phyloP scores from a whole-genome alignment of 1,139 yeast species.

The Nadsonia commutata region DNA sequence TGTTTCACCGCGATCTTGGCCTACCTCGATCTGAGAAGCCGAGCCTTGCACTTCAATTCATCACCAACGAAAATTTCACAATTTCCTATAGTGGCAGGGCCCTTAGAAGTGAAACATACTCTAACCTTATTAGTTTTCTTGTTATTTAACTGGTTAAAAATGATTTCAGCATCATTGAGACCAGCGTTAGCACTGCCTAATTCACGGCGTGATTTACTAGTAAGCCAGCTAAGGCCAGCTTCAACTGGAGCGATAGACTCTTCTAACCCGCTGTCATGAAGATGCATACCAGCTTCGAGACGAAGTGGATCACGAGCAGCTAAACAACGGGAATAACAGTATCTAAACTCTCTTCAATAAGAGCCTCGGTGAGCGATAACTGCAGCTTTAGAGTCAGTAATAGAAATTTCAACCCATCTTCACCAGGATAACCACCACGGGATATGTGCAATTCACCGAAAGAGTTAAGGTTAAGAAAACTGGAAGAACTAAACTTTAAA shows the following conservation, averaged over 20 bases:
- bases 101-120: slow-evolving; percentile 60
- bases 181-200: slow-evolving; percentile 24
- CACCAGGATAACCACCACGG: slow-evolving; percentile 96
- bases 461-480: slow-evolving; percentile 35
- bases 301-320: slow-evolving; percentile 95
- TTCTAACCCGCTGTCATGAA: slow-evolving; percentile 81
- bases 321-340: slow-evolving; percentile 69
- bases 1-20: slow-evolving; percentile 61
- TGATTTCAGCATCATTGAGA: slow-evolving; percentile 70
- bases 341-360: slow-evolving; percentile 40
- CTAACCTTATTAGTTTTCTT: slow-evolving; percentile 52
- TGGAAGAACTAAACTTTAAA: slow-evolving; percentile 64
- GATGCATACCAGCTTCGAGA: slow-evolving; percentile 96
- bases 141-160: slow-evolving; percentile 54
- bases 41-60: slow-evolving; percentile 38
- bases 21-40: slow-evolving; percentile 87
- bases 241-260: slow-evolving; percentile 80
- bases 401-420: slow-evolving; percentile 90
- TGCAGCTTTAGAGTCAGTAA: slow-evolving; percentile 50
- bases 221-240: slow-evolving; percentile 78
- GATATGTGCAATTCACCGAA: slow-evolving; percentile 48
- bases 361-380: slow-evolving; percentile 42
- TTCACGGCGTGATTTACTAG: slow-evolving; percentile 64
- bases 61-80: slow-evolving; percentile 43
- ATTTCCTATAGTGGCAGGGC: slow-evolving; percentile 92